These are phyloP conservation scores for Friedmanniomyces endolithicus DNA, from an alignment of 495 filamentous ascomycete genomes.

Conservation along the genomic window DNA sequence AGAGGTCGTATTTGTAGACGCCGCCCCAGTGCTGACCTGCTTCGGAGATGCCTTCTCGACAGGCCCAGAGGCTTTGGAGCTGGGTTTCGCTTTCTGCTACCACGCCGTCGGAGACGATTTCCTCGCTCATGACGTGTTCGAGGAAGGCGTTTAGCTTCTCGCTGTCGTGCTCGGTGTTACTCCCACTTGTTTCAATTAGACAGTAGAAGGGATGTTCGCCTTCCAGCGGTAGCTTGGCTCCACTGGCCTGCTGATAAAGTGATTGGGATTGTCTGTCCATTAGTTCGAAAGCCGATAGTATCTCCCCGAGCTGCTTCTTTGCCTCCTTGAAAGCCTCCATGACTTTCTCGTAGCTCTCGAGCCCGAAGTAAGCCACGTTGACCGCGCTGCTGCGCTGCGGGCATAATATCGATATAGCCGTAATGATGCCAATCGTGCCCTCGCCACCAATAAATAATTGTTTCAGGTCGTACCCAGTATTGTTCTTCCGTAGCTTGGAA, in stretches of 20 bases:
- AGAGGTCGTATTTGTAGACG: conserved; percentile 96
- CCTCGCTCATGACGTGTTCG: conserved; percentile 77
- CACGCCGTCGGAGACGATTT: conserved; percentile 75
- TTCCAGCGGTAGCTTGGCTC: conserved; percentile 66
- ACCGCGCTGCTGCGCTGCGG: conserved; percentile 71
- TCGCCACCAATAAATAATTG: conserved; percentile 94
- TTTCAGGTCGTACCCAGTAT: conserved; percentile 95
- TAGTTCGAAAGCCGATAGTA: conserved; percentile 92
- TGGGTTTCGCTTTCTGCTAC: conserved; percentile 89
- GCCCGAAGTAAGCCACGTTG: conserved; percentile 82
- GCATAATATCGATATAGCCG: conserved; percentile 75
- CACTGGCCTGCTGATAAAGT: conserved; percentile 59
- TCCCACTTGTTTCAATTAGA: conserved; percentile 88
- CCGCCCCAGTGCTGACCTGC: conserved; percentile 79
- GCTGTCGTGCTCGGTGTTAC: conserved; percentile 76
- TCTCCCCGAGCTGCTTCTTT: conserved; percentile 80
- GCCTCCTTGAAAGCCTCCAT: conserved; percentile 72
- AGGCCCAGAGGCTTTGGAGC: conserved; percentile 71
- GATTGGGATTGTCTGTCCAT: conserved; percentile 79
- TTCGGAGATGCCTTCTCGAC: conserved; percentile 88
- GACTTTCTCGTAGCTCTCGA: conserved; percentile 75
- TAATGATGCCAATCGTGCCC: conserved; percentile 90
- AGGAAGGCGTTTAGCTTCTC: conserved; percentile 70
- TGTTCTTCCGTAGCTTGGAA: conserved; percentile 83
- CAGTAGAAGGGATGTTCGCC: conserved; percentile 85